phyloP scores from a whole-genome alignment of 2,329 filamentous ascomycete genomes.

The Escovopsis sp. region DNA sequence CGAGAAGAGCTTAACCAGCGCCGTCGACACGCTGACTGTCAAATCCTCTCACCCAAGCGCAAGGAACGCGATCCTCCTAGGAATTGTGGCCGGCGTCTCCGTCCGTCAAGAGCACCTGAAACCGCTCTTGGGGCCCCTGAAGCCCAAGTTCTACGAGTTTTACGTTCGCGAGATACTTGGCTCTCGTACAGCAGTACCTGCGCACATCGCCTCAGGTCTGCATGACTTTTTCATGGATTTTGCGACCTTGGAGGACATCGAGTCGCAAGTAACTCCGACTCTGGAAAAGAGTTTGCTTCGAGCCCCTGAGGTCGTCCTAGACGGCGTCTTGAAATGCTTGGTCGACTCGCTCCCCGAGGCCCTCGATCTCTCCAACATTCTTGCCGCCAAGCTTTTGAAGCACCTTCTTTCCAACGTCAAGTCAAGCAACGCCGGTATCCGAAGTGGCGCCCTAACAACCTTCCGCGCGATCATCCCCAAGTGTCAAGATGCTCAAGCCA shows the following conservation, averaged over 20 bases:
- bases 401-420: slow-evolving; percentile 82
- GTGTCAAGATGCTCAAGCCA: slow-evolving; percentile 38
- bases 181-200: slow-evolving; percentile 56
- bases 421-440: slow-evolving; percentile 68
- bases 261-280: slow-evolving; percentile 60
- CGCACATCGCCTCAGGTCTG: slow-evolving; percentile 58
- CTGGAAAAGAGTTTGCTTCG: slow-evolving; percentile 81
- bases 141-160: slow-evolving; percentile 63
- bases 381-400: slow-evolving; percentile 64
- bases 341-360: slow-evolving; percentile 51
- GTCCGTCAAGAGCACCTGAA: slow-evolving; percentile 53
- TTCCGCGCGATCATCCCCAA: slow-evolving; percentile 56
- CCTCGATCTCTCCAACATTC: slow-evolving; percentile 63
- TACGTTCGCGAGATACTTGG: slow-evolving; percentile 75
- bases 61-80: slow-evolving; percentile 64
- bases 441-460: slow-evolving; percentile 58
- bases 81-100: slow-evolving; percentile 76
- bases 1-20: slow-evolving; percentile 44
- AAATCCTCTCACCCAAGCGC: slow-evolving; percentile 51
- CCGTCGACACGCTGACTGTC: slow-evolving; percentile 51
- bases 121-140: slow-evolving; percentile 45
- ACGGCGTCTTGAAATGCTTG: slow-evolving; percentile 61
- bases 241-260: slow-evolving; percentile 57
- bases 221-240: slow-evolving; percentile 73
- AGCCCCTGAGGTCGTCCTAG: slow-evolving; percentile 77